phyloP scores from a whole-genome alignment of 495 filamentous ascomycete species.

The Aspergillus avenaceus region DNA sequence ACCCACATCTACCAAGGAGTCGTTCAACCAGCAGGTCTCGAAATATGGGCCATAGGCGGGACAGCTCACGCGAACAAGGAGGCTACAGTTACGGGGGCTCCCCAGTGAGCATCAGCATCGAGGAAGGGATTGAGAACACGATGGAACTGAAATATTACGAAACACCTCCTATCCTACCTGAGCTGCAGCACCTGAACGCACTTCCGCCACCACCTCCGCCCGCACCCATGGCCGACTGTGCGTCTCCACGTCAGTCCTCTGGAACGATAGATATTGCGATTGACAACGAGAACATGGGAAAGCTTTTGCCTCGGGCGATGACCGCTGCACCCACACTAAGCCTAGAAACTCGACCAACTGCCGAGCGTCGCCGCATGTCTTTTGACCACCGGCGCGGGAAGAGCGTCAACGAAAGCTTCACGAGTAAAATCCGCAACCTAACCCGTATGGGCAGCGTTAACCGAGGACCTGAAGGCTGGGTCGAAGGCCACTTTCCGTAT shows the following conservation, averaged over 20 bases:
- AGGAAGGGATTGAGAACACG: constrained; percentile 54
- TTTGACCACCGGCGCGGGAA: constrained; percentile 61
- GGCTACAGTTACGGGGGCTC: constrained; percentile 29
- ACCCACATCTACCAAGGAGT: constrained; percentile 48
- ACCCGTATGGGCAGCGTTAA: constrained; percentile 68
- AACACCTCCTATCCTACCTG: constrained; percentile 64
- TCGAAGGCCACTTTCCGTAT: constrained; percentile 26
- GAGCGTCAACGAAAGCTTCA: constrained; percentile 63
- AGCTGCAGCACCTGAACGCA: constrained; percentile 79
- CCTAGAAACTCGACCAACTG: constrained; percentile 17
- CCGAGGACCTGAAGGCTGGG: constrained; percentile 43
- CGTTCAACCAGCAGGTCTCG: constrained; percentile 40
- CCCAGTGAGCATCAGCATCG: constrained; percentile 53
- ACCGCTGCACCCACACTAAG: constrained; percentile 33
- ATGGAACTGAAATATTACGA: constrained; percentile 32
- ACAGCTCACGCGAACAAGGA: constrained; percentile 30
- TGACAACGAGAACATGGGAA: constrained; percentile 46
- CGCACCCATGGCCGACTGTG: constrained; percentile 15
- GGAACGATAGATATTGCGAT: constrained; percentile 74
- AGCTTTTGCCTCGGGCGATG: constrained; percentile 36
- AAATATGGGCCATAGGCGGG: constrained; percentile 36
- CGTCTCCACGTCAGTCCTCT: constrained; percentile 41
- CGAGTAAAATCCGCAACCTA: constrained; percentile 59
- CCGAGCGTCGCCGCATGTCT: constrained; percentile 35
- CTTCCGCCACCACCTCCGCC: constrained; percentile 57